phyloP scores from a whole-genome alignment of 2,329 filamentous ascomycete species.

The Trichoderma breve region DNA sequence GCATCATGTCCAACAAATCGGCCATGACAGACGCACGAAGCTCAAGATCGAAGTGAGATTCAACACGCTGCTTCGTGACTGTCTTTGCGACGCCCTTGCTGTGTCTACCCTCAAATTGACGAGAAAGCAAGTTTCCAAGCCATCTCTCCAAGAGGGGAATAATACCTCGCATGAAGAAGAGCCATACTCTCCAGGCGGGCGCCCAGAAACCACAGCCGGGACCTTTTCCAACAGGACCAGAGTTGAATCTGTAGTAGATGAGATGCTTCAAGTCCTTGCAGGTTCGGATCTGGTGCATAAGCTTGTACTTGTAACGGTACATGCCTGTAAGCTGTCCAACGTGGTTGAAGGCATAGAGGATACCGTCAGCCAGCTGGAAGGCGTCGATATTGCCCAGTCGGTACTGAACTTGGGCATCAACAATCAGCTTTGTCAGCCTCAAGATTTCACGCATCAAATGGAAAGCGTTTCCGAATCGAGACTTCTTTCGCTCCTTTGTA shows the following conservation, averaged over 20 bases:
- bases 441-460: constrained; percentile 98
- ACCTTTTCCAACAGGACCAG: constrained; percentile 92
- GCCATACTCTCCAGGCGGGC: constrained; percentile 96
- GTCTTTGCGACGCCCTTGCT: constrained; percentile 99
- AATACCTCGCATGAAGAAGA: constrained; percentile 99
- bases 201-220: constrained; percentile 99
- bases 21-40: constrained; percentile 98
- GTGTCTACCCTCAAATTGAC: constrained; percentile 96
- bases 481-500: constrained; percentile 99
- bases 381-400: constrained; percentile 96
- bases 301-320: constrained; percentile 99
- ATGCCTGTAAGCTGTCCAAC: constrained; percentile 97
- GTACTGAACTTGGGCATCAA: constrained; percentile 98
- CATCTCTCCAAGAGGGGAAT: constrained; percentile 95
- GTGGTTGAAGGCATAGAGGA: constrained; percentile 99
- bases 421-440: constrained; percentile 92
- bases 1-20: constrained; percentile 99
- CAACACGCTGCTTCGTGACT: constrained; percentile 97
- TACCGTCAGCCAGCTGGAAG: constrained; percentile 96
- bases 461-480: constrained; percentile 97
- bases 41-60: constrained; percentile 97
- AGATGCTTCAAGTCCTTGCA: constrained; percentile 99
- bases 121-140: constrained; percentile 93
- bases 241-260: constrained; percentile 99
- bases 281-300: constrained; percentile 99